Conservation (phyloP, 2,329 filamentous ascomycete genomes). For the Zopfia rhizophila region DNA sequence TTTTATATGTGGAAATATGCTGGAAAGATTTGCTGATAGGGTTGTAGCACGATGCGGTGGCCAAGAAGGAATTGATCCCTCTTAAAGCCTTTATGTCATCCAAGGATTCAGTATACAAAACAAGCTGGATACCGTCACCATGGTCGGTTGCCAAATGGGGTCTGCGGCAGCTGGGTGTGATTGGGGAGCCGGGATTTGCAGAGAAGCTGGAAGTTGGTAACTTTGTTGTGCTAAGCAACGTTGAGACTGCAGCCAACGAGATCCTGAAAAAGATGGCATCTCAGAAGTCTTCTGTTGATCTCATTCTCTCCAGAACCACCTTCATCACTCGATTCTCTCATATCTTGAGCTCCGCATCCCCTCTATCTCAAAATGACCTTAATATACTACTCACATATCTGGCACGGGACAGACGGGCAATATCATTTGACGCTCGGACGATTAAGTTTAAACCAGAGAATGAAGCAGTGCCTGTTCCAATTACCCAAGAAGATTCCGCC, state of each 20-base stretch:
- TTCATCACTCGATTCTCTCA: constrained; percentile 47
- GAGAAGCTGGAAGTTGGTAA: constrained; percentile 69
- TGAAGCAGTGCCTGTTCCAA: constrained; percentile 57
- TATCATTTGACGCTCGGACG: constrained; percentile 79
- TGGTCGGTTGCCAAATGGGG: constrained; percentile 81
- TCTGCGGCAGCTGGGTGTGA: constrained; percentile 73
- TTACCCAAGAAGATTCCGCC: constrained; percentile 81
- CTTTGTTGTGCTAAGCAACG: constrained; percentile 73
- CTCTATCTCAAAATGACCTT: constrained; percentile 70
- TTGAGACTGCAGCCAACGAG: constrained; percentile 62
- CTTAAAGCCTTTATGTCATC: constrained; percentile 73
- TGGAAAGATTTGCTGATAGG: constrained; percentile 7
- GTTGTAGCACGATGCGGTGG: constrained; percentile 73
- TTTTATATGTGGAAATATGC: constrained; percentile 15
- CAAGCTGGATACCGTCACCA: constrained; percentile 74
- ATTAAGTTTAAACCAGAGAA: constrained; percentile 73
- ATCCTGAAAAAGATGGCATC: constrained; percentile 50
- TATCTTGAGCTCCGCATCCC: constrained; percentile 34
- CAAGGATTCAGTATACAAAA: constrained; percentile 76
- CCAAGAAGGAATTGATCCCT: constrained; percentile 74
- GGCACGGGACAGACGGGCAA: constrained; percentile 72
- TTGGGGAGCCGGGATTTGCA: constrained; percentile 58
- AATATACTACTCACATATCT: constrained; percentile 71
- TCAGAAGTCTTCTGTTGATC: constrained; percentile 46
- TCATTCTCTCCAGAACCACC: constrained; percentile 46